Percentiles rank a stretch among this genome's conserved stretches.
These are phyloP conservation scores for Kregervanrija fluxuum DNA, from an alignment of 805 yeast species.

Conservation along the genomic window DNA sequence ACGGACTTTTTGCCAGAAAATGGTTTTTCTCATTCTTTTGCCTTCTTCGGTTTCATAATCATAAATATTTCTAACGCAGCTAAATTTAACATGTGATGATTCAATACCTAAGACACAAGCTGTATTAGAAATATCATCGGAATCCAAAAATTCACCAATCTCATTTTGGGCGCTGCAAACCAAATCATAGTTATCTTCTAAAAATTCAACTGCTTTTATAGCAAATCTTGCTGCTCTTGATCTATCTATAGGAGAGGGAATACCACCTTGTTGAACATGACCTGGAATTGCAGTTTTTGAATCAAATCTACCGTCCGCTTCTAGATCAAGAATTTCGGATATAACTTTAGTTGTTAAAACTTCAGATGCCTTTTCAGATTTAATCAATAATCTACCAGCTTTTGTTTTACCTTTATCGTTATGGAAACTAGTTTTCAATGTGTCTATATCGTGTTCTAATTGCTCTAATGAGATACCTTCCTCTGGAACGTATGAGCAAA, in stretches of 20 bases:
- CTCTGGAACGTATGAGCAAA: slow-evolving; percentile 73
- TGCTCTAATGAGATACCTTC: slow-evolving; percentile 53
- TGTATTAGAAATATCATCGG: slow-evolving; percentile 35
- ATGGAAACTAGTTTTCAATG: slow-evolving; percentile 52
- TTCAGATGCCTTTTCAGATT: slow-evolving; percentile 59
- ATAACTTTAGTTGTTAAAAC: slow-evolving; percentile 62
- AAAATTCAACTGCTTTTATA: slow-evolving; percentile 59
- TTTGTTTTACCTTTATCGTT: slow-evolving; percentile 56
- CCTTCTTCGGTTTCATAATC: slow-evolving; percentile 79
- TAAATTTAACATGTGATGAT: slow-evolving; percentile 67
- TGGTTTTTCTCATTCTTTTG: slow-evolving; percentile 80
- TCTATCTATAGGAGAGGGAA: slow-evolving; percentile 74
- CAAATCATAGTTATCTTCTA: slow-evolving; percentile 36
- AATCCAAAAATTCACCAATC: slow-evolving; percentile 23
- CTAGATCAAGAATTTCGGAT: slow-evolving; percentile 63
- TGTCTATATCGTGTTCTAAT: slow-evolving; percentile 57
- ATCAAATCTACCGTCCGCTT: slow-evolving; percentile 60
- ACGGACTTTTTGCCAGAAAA: slow-evolving; percentile 75
- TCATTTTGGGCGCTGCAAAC: slow-evolving; percentile 18
- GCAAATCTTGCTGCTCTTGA: slow-evolving; percentile 68
- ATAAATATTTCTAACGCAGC: slow-evolving; percentile 68
- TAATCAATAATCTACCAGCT: slow-evolving; percentile 62
- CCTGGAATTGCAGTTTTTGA: slow-evolving; percentile 80
- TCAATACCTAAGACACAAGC: slow-evolving; percentile 81
- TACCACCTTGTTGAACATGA: slow-evolving; percentile 79